Evolutionary conservation across 805 yeast genomes (phyloP).

Genomic region (Kodamaea neixiangensis): DNA sequence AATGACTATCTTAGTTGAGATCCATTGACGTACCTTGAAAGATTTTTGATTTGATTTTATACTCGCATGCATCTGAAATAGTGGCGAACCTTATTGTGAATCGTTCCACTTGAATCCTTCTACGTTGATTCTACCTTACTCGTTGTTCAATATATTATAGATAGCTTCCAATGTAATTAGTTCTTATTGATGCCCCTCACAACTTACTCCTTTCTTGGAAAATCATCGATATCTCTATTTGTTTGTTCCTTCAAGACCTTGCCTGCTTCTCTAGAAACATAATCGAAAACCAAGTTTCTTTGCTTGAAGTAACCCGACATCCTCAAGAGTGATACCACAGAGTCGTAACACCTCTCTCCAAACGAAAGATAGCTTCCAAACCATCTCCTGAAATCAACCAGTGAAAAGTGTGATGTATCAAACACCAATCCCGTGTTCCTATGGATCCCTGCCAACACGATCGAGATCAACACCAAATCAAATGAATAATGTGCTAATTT

Average conservation of each 20-base stretch:
- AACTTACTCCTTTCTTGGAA: slow-evolving; percentile 15
- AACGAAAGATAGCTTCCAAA: slow-evolving; percentile 53
- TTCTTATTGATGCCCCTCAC: not conserved
- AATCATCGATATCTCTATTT: slow-evolving; percentile 29
- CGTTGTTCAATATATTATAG: not conserved
- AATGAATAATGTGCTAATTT: slow-evolving; percentile 68
- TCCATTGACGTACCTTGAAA: slow-evolving; percentile 7
- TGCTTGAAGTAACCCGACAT: slow-evolving; percentile 54
- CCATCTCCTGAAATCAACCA: slow-evolving; percentile 47
- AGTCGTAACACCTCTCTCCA: slow-evolving; percentile 63
- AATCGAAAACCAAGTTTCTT: slow-evolving; percentile 38
- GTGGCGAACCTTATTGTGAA: not conserved
- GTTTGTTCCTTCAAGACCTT: slow-evolving; percentile 32
- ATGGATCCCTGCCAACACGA: slow-evolving; percentile 83
- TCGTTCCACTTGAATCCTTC: too few species aligned
- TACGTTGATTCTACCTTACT: too few species aligned
- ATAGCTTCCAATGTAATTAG: not conserved
- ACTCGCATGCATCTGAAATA: not conserved
- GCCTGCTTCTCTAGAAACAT: slow-evolving; percentile 32
- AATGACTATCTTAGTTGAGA: not conserved
- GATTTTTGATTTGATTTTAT: not conserved
- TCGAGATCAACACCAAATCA: slow-evolving; percentile 76
- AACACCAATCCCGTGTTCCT: slow-evolving; percentile 75
- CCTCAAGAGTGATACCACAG: slow-evolving; percentile 46
- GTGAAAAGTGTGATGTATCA: slow-evolving; percentile 51